Conservation (phyloP, 2,329 filamentous ascomycete species). For the Ophiostoma angusticollis region DNA sequence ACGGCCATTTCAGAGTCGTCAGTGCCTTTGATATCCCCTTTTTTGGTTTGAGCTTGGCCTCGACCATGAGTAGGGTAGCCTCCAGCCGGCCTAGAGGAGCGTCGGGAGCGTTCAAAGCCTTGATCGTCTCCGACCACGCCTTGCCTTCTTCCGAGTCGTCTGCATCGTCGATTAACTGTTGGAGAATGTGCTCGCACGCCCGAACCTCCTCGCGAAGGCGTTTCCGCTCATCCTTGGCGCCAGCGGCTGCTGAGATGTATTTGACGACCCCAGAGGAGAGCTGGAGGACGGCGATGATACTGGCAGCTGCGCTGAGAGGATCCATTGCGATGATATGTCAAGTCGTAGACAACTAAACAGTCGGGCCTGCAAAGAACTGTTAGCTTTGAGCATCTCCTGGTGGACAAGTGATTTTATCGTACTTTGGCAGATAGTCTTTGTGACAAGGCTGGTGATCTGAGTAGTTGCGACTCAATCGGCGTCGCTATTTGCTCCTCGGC, state of each 20-base stretch:
- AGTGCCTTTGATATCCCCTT: conserved; percentile 6
- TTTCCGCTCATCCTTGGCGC: background rate
- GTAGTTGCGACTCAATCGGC: too few species aligned
- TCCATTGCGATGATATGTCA: too few species aligned
- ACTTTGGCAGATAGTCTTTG: too few species aligned
- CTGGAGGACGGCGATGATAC: conserved; percentile 16
- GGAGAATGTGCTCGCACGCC: conserved; percentile 14
- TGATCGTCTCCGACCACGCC: conserved; percentile 15
- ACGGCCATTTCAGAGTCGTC: conserved; percentile 13
- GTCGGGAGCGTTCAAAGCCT: conserved; percentile 13
- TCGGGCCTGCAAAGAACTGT: too few species aligned
- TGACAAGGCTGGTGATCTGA: too few species aligned
- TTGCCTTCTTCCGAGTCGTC: too few species aligned
- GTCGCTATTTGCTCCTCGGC: too few species aligned
- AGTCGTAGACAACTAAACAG: too few species aligned
- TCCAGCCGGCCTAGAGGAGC: conserved; percentile 9
- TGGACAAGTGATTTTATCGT: too few species aligned
- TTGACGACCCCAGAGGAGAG: conserved; percentile 12
- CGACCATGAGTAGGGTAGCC: background rate
- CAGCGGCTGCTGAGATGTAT: conserved; percentile 10
- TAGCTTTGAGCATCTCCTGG: too few species aligned
- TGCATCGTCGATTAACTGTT: conserved; percentile 12
- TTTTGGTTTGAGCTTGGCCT: conserved; percentile 3
- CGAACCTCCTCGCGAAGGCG: background rate
- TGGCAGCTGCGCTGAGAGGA: conserved; percentile 12